Conservation (phyloP, 306 rosid species). For the Corylus americana region DNA sequence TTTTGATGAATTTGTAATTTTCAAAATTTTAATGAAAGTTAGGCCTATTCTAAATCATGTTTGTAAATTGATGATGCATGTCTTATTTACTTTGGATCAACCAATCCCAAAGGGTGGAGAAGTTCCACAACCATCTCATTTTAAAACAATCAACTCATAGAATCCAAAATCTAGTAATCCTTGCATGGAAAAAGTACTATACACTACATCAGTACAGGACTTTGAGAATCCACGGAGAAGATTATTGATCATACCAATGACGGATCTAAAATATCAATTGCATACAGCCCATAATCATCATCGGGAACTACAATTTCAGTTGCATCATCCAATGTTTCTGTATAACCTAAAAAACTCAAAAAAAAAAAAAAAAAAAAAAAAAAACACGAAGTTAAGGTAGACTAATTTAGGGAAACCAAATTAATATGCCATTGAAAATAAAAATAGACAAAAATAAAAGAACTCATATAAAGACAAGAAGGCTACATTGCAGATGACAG, state of each 20-base stretch:
- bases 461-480: neutral
- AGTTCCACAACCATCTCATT: neutral
- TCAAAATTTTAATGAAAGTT: neutral
- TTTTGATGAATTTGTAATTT: neutral
- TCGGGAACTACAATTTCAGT: conserved; percentile 71
- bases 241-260: conserved; percentile 48
- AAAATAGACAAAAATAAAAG: neutral
- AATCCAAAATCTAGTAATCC: neutral
- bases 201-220: conserved; percentile 5
- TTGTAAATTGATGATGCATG: neutral
- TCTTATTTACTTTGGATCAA: neutral
- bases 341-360: conserved; percentile 53
- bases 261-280: conserved; percentile 92
- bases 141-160: neutral
- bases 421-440: neutral
- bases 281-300: conserved; percentile 78
- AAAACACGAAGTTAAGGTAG: neutral
- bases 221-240: neutral
- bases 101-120: neutral
- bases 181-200: neutral
- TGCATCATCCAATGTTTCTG: conserved; percentile 61
- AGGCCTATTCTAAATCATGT: neutral
- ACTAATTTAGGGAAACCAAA: neutral
- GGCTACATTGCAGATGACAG: neutral
- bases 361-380: neutral